Evolutionary conservation across 306 rosid species (phyloP), one percentile per base, ranked within the genome.

Genomic region (Oxytropis ochrocephala): DNA sequence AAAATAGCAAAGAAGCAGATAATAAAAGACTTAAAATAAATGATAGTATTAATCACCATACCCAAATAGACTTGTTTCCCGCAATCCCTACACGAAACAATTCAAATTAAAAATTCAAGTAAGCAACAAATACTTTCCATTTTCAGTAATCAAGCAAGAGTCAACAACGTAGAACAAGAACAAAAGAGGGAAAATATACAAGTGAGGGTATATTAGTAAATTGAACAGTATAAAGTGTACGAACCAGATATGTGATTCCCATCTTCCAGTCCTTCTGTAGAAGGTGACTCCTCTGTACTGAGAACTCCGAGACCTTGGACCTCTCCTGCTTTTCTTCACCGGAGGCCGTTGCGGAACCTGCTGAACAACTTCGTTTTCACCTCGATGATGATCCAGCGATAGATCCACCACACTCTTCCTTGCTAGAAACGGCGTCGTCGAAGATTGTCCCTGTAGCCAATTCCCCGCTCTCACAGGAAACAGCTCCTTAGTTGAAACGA

Each of bases 161-260:
- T 11, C 41, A 44, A 33, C 2, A 46, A 46, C 1, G 29, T 8
- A 44, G 16, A 1, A 35, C 3, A n/a, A n/a, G 18, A 35, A n/a
- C 38, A 14, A 11, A 38, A 42, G 6, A 8, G 47, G 47, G 18
- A 6, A 41, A 18, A 35, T 9, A 69, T 32, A 14, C 8, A 43
- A 54, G 10, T 44, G 9, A 56, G 12, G 47, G 50, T 47, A 46
- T 30, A 71, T 6, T 63, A 64, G 55, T 64, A 64, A 43, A 60
- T 1, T 29, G 44, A 78, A 72, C 24, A 46, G n/a, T 47, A 43
- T 11, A 74, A 64, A 72, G 8, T 57, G 27, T 58, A 78, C 96
- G 35, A 49, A 95, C 99, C 99, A 95, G 79, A 95, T 95, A 86
- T 94, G 99, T 46, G 99, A 94, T 81, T 94, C 99, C 99, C 99